A percentile compares a stretch with the other conserved stretches of the same genome.
Evolutionary conservation across 164 flowering plant species (phyloP).

Genomic region (Sedum album): DNA sequence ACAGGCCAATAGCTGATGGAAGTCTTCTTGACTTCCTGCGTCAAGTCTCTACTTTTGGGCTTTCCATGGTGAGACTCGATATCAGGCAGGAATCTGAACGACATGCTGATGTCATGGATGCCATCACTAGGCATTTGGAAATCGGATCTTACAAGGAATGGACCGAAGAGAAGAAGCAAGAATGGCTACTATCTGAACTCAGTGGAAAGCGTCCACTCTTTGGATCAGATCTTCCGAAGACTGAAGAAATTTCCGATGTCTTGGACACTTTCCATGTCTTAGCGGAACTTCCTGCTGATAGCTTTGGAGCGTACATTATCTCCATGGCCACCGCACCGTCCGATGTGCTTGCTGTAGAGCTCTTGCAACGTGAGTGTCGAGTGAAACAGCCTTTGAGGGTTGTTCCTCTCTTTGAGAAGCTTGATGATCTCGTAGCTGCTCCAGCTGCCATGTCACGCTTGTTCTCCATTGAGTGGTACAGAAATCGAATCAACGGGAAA

Average conservation of each 20-base stretch:
- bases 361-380: conserved; percentile 86
- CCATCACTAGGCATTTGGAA: conserved; percentile 80
- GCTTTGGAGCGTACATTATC: conserved; percentile 94
- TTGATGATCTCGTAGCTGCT: conserved; percentile 89
- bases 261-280: conserved; percentile 23
- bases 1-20: conserved; percentile 90
- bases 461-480: conserved; percentile 93
- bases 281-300: conserved; percentile 83
- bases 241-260: conserved; percentile 96
- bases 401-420: conserved; percentile 93
- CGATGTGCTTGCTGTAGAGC: conserved; percentile 95
- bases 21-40: conserved; percentile 32
- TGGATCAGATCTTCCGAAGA: conserved; percentile 90
- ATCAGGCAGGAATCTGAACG: conserved; percentile 97
- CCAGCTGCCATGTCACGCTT: conserved; percentile 90
- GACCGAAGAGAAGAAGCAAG: conserved; percentile 80
- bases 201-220: conserved; percentile 89
- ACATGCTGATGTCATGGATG: conserved; percentile 94
- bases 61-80: conserved; percentile 87
- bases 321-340: conserved; percentile 98
- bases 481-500: conserved; percentile 73
- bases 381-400: conserved; percentile 81
- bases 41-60: conserved; percentile 17
- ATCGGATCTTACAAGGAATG: conserved; percentile 92
- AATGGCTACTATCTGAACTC: conserved; percentile 33